Percentiles rank a stretch among this genome's conserved stretches.
Conservation (phyloP, 495 filamentous ascomycete genomes). For the Letharia columbiana region DNA sequence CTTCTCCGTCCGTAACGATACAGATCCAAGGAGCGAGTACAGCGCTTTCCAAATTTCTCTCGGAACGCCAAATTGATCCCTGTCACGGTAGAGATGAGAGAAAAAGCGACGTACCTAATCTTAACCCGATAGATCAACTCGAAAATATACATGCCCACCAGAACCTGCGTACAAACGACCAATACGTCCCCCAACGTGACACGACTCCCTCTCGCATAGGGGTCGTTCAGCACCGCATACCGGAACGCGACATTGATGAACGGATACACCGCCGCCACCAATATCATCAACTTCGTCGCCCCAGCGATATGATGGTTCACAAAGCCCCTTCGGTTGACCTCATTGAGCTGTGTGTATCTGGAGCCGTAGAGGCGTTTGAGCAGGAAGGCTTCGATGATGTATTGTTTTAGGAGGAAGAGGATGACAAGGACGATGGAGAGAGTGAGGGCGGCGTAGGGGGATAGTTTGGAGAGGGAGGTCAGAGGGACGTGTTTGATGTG, state of each 20-base stretch:
- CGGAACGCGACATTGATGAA: constrained; percentile 38
- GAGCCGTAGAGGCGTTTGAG: constrained; percentile 32
- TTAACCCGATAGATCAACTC: constrained; percentile 40
- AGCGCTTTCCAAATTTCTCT: background rate
- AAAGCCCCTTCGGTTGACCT: constrained; percentile 37
- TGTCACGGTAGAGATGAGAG: too few species aligned
- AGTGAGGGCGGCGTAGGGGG: constrained; percentile 39
- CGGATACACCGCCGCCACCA: constrained; percentile 38
- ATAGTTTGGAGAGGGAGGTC: constrained; percentile 33
- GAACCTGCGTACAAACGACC: constrained; percentile 36
- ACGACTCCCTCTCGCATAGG: constrained; percentile 26
- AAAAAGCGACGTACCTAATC: constrained; percentile 22
- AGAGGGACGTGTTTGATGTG: constrained; percentile 21
- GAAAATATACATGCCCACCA: constrained; percentile 43
- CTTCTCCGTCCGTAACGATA: background rate
- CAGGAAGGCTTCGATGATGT: constrained; percentile 38
- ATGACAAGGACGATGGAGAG: constrained; percentile 37
- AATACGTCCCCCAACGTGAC: constrained; percentile 39
- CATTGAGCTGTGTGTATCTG: constrained; percentile 33
- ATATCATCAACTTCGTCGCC: constrained; percentile 36
- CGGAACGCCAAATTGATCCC: too few species aligned
- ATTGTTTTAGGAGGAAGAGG: constrained; percentile 37
- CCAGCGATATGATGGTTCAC: constrained; percentile 45
- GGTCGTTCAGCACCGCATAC: constrained; percentile 30
- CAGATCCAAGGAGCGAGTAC: background rate